Conservation (phyloP, 768 basidiomycete species). For the Mrakia blollopis region DNA sequence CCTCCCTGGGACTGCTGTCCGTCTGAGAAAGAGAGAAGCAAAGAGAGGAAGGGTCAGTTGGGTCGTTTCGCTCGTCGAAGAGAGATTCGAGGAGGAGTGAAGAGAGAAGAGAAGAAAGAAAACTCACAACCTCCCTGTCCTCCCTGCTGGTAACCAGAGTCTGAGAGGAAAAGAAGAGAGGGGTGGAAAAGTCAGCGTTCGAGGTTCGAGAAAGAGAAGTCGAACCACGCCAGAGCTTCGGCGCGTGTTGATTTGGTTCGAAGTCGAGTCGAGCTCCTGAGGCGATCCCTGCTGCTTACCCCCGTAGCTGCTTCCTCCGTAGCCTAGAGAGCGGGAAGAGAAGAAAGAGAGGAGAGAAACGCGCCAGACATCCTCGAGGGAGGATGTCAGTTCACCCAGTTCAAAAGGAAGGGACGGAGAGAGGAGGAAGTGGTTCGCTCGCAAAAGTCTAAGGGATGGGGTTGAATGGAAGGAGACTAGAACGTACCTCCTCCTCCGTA, state of each 20-base stretch:
- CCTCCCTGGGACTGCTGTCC: too few relatives aligned
- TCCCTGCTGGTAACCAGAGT: slow-evolving; percentile 18
- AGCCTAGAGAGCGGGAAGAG: neutral
- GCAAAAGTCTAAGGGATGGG: neutral
- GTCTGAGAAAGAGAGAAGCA: neutral
- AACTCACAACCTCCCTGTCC: slow-evolving; percentile 23
- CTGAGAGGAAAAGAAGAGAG: neutral
- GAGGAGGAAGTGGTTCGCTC: neutral
- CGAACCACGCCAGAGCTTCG: neutral
- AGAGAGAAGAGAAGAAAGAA: neutral
- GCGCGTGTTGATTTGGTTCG: neutral
- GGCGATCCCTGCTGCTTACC: too few relatives aligned
- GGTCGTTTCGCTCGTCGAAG: neutral
- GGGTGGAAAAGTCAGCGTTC: neutral
- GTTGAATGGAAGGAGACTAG: neutral
- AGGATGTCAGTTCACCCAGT: slow-evolving; percentile 12
- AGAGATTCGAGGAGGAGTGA: too few relatives aligned
- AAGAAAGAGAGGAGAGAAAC: neutral
- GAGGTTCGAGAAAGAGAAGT: neutral
- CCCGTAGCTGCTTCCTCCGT: neutral
- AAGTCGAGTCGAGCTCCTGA: too few relatives aligned
- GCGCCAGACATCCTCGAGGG: slow-evolving; percentile 16
- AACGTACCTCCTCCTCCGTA: slow-evolving; percentile 28
- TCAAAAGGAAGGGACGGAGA: neutral
- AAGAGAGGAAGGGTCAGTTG: neutral